Conservation (phyloP, 305 asterid species). For the Fraxinus ornus region DNA sequence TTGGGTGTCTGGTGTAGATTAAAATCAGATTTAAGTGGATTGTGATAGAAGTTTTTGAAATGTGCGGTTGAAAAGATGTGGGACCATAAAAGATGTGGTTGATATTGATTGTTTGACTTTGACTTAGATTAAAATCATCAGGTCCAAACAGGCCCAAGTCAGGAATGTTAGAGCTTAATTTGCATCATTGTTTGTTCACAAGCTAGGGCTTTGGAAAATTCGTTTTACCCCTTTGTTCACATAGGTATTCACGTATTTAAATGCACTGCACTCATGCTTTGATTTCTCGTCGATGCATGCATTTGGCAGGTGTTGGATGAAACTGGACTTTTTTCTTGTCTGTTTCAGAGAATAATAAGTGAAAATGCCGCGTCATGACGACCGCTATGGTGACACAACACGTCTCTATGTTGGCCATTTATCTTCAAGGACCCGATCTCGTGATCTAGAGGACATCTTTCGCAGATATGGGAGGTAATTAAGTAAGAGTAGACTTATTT, state of each 20-base stretch:
- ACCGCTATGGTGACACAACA: conserved; percentile 63
- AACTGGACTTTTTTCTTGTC: background rate
- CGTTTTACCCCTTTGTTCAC: background rate
- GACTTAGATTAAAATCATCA: too few relatives aligned
- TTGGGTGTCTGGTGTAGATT: too few relatives aligned
- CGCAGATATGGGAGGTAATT: conserved; percentile 91
- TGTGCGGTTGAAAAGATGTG: too few relatives aligned
- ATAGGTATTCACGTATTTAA: background rate
- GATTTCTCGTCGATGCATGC: background rate
- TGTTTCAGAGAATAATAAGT: background rate
- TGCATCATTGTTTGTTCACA: background rate
- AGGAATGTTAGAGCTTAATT: background rate
- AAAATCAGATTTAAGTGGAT: too few relatives aligned
- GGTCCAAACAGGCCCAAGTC: too few relatives aligned
- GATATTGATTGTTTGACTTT: too few relatives aligned
- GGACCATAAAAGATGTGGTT: too few relatives aligned
- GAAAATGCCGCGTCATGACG: conserved; percentile 84
- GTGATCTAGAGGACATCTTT: conserved; percentile 84
- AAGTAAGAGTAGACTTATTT: background rate
- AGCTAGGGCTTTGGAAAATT: background rate
- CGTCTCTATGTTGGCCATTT: conserved; percentile 94
- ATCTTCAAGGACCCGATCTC: conserved; percentile 82
- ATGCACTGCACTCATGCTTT: background rate
- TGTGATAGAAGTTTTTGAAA: too few relatives aligned
- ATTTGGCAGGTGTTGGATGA: background rate